Evolutionary conservation across 2,329 filamentous ascomycete species (phyloP).

Genomic region (Stemphylium lycopersici): DNA sequence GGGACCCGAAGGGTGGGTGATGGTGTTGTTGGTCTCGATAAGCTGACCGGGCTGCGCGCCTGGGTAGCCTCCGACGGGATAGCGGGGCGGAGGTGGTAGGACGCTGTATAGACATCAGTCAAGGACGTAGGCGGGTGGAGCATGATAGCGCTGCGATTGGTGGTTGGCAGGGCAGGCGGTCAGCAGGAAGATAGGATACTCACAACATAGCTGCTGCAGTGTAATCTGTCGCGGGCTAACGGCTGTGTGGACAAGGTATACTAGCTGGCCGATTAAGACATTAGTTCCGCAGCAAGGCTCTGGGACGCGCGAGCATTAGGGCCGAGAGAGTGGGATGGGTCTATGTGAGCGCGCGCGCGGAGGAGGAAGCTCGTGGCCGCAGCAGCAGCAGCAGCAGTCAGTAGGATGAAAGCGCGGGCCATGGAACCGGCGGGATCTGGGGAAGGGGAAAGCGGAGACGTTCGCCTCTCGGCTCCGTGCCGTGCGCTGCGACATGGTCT

Average conservation of each 20-base stretch:
- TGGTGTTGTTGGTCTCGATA: conserved; percentile 91
- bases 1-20: conserved; percentile 78
- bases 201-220: conserved; percentile 44
- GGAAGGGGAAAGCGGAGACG: conserved; percentile 19
- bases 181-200: conserved; percentile 29
- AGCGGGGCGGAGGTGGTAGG: conserved; percentile 82
- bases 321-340: conserved; percentile 3
- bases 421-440: conserved; percentile 18
- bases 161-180: conserved; percentile 16
- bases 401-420: conserved; percentile 12
- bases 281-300: background rate
- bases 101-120: conserved; percentile 56
- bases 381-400: background rate
- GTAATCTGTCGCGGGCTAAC: conserved; percentile 29
- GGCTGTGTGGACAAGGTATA: conserved; percentile 24
- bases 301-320: conserved; percentile 1
- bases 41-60: conserved; percentile 75
- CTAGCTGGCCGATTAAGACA: conserved; percentile 16
- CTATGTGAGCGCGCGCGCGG: conserved; percentile 2
- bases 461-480: conserved; percentile 14
- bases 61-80: conserved; percentile 77
- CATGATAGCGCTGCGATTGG: conserved; percentile 35
- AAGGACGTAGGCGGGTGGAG: conserved; percentile 22
- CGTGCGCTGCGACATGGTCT: background rate
- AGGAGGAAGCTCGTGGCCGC: conserved; percentile 9